Evolutionary conservation across 352 stramenopile species (phyloP).

Genomic region (Pythium brachiatum): DNA sequence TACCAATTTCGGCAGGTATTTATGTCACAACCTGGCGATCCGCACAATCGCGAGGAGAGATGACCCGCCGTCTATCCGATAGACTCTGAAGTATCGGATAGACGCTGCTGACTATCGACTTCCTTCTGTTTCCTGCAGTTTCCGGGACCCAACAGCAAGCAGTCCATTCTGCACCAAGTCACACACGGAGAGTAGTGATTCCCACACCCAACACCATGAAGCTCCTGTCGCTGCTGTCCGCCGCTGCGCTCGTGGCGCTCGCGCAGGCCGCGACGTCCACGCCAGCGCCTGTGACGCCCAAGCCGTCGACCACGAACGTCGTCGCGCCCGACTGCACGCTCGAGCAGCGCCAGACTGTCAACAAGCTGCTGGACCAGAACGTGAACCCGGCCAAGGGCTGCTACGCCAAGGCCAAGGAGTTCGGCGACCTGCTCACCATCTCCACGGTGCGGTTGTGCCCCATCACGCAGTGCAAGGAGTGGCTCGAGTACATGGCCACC

Average conservation of each 20-base stretch:
- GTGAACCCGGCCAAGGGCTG: conserved; percentile 55
- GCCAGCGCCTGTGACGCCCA: conserved; percentile 2
- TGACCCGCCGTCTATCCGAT: conserved; percentile 10
- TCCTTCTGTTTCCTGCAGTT: neutral
- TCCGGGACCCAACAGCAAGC: neutral
- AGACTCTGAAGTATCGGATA: too few species aligned
- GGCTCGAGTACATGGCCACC: conserved; percentile 55
- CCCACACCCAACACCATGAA: conserved; percentile 31
- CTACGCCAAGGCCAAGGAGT: conserved; percentile 35
- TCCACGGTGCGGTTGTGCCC: conserved; percentile 53
- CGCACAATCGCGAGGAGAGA: conserved; percentile 19
- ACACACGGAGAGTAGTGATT: too few species aligned
- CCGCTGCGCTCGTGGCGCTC: conserved; percentile 21
- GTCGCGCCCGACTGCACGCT: conserved; percentile 52
- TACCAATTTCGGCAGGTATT: conserved; percentile 4
- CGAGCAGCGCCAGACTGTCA: conserved; percentile 45
- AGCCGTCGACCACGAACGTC: conserved; percentile 15
- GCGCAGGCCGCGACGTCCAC: conserved; percentile 13
- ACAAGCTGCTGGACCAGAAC: conserved; percentile 60
- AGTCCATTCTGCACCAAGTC: too few species aligned
- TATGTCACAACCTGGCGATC: conserved; percentile 7
- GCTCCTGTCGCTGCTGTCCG: conserved; percentile 21
- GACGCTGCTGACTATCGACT: neutral
- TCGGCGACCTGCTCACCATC: conserved; percentile 45
- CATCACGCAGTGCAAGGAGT: conserved; percentile 43